Conservation (phyloP, 306 rosid genomes). For the Acacia crassicarpa region DNA sequence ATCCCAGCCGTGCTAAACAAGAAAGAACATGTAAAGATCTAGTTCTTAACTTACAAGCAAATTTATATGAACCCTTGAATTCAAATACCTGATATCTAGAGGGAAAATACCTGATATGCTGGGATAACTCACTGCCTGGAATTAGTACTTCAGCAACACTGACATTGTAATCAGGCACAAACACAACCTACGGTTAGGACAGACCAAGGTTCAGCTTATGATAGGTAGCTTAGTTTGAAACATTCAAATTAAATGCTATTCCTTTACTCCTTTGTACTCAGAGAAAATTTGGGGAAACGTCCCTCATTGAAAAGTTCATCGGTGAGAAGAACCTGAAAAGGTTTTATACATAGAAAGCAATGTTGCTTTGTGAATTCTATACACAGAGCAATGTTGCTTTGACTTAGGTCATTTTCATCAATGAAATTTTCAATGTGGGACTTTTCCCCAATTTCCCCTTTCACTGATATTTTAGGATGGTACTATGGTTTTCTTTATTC, state of each 20-base stretch:
- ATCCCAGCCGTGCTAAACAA: constrained; percentile 83
- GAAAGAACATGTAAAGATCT: background rate
- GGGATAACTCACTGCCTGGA: constrained; percentile 97
- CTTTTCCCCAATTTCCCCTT: no score
- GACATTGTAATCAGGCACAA: constrained; percentile 94
- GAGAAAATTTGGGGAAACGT: no score
- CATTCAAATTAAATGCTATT: background rate
- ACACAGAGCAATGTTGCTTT: no score
- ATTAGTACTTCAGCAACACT: constrained; percentile 88
- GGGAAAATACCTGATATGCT: constrained; percentile 77
- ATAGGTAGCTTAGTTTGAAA: background rate
- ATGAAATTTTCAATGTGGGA: no score
- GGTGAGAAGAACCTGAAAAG: no score
- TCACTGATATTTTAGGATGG: no score
- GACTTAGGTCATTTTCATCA: no score
- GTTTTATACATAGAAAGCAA: no score
- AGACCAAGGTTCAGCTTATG: background rate
- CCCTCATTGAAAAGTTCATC: no score
- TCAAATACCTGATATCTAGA: background rate
- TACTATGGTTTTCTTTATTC: no score
- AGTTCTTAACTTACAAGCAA: background rate
- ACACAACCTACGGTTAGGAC: constrained; percentile 60
- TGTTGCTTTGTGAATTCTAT: no score
- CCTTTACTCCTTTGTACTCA: background rate
- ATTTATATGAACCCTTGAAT: constrained; percentile 1